A percentile compares a stretch with the other conserved stretches of the same genome.
Conservation (phyloP, 2,329 filamentous ascomycete species). For the Eutypella sp. region DNA sequence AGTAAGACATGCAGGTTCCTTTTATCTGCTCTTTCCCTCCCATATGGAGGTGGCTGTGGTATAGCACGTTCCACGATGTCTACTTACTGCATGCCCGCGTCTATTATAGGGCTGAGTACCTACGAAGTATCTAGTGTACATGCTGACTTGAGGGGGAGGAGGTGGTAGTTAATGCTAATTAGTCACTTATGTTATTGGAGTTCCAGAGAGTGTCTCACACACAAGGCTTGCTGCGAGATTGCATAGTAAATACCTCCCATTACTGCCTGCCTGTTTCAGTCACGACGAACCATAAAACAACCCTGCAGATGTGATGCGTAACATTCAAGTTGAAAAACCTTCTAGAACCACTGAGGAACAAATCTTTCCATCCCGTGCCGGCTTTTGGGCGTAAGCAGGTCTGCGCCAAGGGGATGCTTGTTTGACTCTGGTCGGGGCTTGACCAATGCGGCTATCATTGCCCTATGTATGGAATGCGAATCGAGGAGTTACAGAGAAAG, state of each 20-base stretch:
- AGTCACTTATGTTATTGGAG: too few species aligned
- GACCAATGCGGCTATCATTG: too few species aligned
- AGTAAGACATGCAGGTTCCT: slow-evolving; percentile 16
- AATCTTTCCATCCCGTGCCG: too few species aligned
- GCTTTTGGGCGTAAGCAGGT: too few species aligned
- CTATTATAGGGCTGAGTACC: slow-evolving; percentile 19
- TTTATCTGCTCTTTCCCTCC: slow-evolving; percentile 1
- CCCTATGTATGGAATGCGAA: too few species aligned
- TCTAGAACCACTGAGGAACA: neutral
- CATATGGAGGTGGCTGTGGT: slow-evolving; percentile 19
- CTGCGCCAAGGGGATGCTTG: too few species aligned
- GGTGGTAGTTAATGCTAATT: too few species aligned
- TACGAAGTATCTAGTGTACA: neutral
- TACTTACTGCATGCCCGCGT: slow-evolving; percentile 2
- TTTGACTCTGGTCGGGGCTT: too few species aligned
- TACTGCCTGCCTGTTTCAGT: neutral
- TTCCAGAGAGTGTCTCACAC: too few species aligned
- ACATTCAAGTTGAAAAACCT: neutral
- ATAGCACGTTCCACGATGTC: slow-evolving; percentile 3
- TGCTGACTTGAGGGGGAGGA: neutral
- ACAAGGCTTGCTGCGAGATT: too few species aligned
- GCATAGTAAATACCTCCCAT: too few species aligned
- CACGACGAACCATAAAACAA: neutral
- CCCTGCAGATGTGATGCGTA: neutral
- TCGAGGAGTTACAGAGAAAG: too few species aligned